Conservation (phyloP, 1,139 yeast species). For the Hansenula lynferdii region DNA sequence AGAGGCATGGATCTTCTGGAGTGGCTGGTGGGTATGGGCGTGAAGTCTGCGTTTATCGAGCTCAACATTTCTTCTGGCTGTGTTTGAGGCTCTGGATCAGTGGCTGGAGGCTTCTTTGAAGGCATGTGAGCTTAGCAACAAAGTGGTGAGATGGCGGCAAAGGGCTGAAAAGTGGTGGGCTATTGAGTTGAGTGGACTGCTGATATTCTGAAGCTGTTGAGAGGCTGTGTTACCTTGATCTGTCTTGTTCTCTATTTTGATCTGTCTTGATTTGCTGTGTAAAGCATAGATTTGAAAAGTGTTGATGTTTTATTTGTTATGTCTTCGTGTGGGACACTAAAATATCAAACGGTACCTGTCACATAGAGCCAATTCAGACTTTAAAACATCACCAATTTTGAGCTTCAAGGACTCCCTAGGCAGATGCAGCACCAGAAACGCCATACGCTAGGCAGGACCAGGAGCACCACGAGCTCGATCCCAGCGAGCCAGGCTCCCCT, state of each 20-base stretch:
- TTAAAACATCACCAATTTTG: neutral
- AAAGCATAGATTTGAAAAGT: no score
- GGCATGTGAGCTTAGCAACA: conserved; percentile 1
- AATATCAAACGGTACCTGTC: no score
- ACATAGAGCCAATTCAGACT: neutral
- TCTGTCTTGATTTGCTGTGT: no score
- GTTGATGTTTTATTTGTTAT: no score
- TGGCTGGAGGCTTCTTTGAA: neutral
- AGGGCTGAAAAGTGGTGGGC: no score
- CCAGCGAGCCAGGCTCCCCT: conserved; percentile 1
- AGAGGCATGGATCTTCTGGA: conserved; percentile 5
- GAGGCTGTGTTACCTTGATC: no score
- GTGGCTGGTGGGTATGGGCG: conserved; percentile 3
- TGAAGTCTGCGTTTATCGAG: conserved; percentile 3
- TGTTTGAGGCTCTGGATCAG: neutral
- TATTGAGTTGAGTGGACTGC: no score
- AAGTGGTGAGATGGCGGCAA: neutral
- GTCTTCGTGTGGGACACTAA: no score
- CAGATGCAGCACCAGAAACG: neutral
- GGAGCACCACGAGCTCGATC: conserved; percentile 1
- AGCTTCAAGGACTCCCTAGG: conserved; percentile 1
- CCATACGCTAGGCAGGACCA: conserved; percentile 10
- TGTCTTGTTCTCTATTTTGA: no score
- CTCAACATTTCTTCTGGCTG: neutral
- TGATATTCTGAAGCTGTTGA: no score